Evolutionary conservation across 306 rosid species (phyloP).

Genomic region (Adenanthera pavonina): DNA sequence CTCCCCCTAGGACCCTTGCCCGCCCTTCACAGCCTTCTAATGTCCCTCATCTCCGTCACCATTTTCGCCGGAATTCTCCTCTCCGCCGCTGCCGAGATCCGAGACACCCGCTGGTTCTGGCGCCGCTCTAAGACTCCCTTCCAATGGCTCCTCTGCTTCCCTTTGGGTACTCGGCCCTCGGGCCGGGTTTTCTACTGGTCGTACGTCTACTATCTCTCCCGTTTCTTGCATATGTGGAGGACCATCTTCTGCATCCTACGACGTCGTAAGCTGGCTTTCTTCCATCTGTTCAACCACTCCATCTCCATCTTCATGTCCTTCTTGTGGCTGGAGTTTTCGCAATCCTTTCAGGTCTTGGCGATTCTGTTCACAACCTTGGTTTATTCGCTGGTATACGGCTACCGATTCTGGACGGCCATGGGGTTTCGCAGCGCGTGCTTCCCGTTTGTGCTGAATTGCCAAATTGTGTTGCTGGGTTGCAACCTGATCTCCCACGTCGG

Average conservation of each 20-base stretch:
- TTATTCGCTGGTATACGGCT: conserved; percentile 64
- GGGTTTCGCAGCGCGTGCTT: conserved; percentile 65
- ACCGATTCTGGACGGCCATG: conserved; percentile 73
- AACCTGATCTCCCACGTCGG: conserved; percentile 77
- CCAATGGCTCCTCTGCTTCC: conserved; percentile 95
- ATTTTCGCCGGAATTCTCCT: conserved; percentile 74
- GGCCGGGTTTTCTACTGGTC: conserved; percentile 99
- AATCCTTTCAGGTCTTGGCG: conserved; percentile 83
- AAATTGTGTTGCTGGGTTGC: conserved; percentile 63
- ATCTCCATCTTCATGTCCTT: conserved; percentile 65
- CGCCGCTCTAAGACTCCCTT: conserved; percentile 78
- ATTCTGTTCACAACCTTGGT: conserved; percentile 70
- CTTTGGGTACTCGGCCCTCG: conserved; percentile 84
- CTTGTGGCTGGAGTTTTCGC: conserved; percentile 87
- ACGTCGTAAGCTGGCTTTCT: conserved; percentile 55
- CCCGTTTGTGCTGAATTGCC: conserved; percentile 69
- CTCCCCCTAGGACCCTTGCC: conserved; percentile 85
- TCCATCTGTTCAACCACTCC: conserved; percentile 78
- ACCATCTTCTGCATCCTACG: conserved; percentile 61
- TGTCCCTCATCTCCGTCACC: conserved; percentile 67
- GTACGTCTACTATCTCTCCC: conserved; percentile 70
- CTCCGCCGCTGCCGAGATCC: conserved; percentile 80
- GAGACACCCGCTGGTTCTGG: conserved; percentile 97
- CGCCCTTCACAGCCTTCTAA: conserved; percentile 74
- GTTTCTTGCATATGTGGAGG: conserved; percentile 78